Conservation (phyloP, 2,329 filamentous ascomycete genomes). For the Sarocladium strictum region DNA sequence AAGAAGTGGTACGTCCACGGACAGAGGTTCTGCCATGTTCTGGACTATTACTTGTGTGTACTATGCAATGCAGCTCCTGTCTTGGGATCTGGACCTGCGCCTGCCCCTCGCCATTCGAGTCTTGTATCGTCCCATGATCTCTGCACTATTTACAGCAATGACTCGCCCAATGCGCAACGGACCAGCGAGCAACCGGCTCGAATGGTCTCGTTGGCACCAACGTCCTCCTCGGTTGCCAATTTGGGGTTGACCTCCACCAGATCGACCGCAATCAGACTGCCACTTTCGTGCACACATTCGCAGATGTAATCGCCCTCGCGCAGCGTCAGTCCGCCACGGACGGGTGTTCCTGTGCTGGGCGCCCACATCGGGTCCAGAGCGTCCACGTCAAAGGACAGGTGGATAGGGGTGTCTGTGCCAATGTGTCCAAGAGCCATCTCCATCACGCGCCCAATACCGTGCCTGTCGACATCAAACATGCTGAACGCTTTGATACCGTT, state of each 20-base stretch:
- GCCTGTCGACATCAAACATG: slow-evolving; percentile 94
- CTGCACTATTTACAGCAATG: slow-evolving; percentile 68
- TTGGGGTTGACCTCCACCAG: slow-evolving; percentile 77
- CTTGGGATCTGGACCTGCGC: too few relatives aligned
- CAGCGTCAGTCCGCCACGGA: slow-evolving; percentile 86
- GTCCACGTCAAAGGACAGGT: slow-evolving; percentile 50
- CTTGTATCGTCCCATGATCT: too few relatives aligned
- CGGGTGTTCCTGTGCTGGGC: slow-evolving; percentile 90
- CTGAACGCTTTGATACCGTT: slow-evolving; percentile 92
- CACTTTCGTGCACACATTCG: slow-evolving; percentile 76
- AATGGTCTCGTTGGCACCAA: slow-evolving; percentile 79
- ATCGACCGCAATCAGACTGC: slow-evolving; percentile 72
- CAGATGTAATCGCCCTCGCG: slow-evolving; percentile 97
- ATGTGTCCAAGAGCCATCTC: slow-evolving; percentile 98
- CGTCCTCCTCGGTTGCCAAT: slow-evolving; percentile 51
- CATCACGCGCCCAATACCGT: slow-evolving; percentile 93
- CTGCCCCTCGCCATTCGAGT: too few relatives aligned
- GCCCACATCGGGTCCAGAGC: slow-evolving; percentile 95
- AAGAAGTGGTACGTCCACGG: too few relatives aligned
- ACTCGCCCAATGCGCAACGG: slow-evolving; percentile 87
- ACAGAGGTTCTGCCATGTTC: too few relatives aligned
- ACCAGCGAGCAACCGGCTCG: slow-evolving; percentile 87
- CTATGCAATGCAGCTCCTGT: too few relatives aligned
- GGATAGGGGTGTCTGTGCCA: slow-evolving; percentile 89
- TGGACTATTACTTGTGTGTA: background rate